Evolutionary conservation across 1,139 yeast species (phyloP), one percentile per base, ranked within the genome.

Genomic region (Sugiyamaella japonica): DNA sequence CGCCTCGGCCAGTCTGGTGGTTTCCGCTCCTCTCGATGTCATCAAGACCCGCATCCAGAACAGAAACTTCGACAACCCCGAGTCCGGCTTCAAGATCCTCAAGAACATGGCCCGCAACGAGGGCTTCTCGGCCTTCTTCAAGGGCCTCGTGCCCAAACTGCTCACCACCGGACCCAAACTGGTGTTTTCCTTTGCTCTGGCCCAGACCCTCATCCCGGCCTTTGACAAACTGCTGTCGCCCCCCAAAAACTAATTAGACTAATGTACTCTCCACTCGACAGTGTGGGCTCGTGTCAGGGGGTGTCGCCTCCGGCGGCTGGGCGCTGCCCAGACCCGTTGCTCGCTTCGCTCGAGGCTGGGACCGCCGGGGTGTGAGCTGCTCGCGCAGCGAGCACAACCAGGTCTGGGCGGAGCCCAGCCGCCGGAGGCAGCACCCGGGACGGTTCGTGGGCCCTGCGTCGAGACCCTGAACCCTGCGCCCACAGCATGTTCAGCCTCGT

Each of bases 1-100:
- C 73, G 99, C 99, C 32, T 88, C 96, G 57, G 96, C 99, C 36
- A 91, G 98, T 25, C 81, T 93, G 73, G 88, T 93, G 70, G 98
- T 93, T 37, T 86, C 96, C 65, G 99, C 99, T 54, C 99, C 99
- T 54, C 81, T 93, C 68, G 99, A 93, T 70, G 99, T 93, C 59
- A 93, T 93, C 74, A 93, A 93, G 81, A 93, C 99, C 59, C 87
- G 99, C 79, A 93, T 93, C 68, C 99, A 93, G 77, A 93, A 93
- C 80, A 85, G 83, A 74, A 89, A 87, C 79, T 93, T 95, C 68
- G 98, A 93, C 66, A 88, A 89, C 75, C 96, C 97, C 60, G 96
- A 93, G 76, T 80, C 90, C 46, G 99, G 99, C 41, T 78, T 93
- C 71, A 88, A 87, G 46, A 95, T 93, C 67, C 81, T 93, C 74